Evolutionary conservation across 495 filamentous ascomycete genomes (phyloP), one percentile per base, ranked within the genome.

Genomic region (Clohesyomyces aquaticus): DNA sequence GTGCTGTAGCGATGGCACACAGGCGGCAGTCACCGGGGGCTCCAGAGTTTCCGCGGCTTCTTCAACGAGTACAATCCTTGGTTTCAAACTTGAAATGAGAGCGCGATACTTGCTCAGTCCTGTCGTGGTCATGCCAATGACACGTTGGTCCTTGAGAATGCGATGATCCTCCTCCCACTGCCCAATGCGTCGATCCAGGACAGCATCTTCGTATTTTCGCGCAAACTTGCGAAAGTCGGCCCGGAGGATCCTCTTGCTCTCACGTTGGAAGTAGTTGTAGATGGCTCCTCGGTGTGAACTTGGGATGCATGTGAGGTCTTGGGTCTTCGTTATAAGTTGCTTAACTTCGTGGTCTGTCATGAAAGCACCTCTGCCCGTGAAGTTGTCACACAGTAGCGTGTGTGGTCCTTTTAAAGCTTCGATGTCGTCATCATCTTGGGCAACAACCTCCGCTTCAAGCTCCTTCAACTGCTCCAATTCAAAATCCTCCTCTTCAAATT

Each of bases 61-160:
- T 77, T 93, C 89, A 53, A 92, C 84, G 16, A 92, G 65, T 1
- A 91, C 74, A 3, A 87, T 76, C 45, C 76, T 82, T 0, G 94
- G 92, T 27, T 83, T 77, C 18, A 96, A 62, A 23, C 84, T 85
- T 12, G 88, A 82, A 22, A 98, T 75, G 0, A 96, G 77, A 1
- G 77, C 85, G 18, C 93, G 84, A 64, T 94, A 93, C 68, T 97
- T 97, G 70, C 86, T 90, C n/a, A 97, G 72, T 3, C 94, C 94
- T 0, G 93, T 91, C 0, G 86, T 88, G 4, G 89, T 93, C 79
- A 90, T 83, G 9, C 89, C 89, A 52, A 93, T 77, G 1, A 91
- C 59, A 65, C 84, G 88, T 8, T 82, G 76, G 3, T 77, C 64
- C 48, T 76, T 70, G 2, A 90, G 74, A 23, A 83, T 71, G 10